Conservation (phyloP, 192 early-diverging fungal species). For the Diversispora epigaea region DNA sequence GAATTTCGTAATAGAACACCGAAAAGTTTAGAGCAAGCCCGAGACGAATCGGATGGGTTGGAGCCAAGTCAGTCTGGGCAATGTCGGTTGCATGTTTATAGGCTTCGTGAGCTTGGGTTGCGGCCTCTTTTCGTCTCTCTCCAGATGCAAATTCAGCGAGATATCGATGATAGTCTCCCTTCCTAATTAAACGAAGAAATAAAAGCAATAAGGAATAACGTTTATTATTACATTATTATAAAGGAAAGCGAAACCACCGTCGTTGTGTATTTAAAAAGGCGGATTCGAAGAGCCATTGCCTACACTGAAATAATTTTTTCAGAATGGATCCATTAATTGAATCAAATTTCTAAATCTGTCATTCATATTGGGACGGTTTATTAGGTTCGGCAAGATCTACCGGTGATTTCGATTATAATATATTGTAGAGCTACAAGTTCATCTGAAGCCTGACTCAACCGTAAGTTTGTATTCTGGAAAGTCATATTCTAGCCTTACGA, state of each 20-base stretch:
- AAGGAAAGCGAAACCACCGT: background rate
- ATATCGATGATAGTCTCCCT: slow-evolving; percentile 97
- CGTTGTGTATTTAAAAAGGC: background rate
- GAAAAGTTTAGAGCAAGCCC: slow-evolving; percentile 98
- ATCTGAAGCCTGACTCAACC: too few relatives aligned
- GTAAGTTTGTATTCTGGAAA: too few relatives aligned
- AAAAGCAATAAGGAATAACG: slow-evolving; percentile 42
- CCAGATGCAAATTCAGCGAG: slow-evolving; percentile 89
- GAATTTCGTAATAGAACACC: slow-evolving; percentile 98
- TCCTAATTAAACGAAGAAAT: slow-evolving; percentile 46
- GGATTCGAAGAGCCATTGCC: slow-evolving; percentile 35
- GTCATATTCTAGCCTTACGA: too few relatives aligned
- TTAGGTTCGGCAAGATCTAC: too few relatives aligned
- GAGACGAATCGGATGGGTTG: slow-evolving; percentile 96
- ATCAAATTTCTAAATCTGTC: too few relatives aligned
- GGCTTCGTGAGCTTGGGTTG: slow-evolving; percentile 77
- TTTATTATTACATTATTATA: background rate
- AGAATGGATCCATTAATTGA: too few relatives aligned
- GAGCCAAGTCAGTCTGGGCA: slow-evolving; percentile 73
- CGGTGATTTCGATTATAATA: too few relatives aligned
- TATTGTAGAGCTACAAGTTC: too few relatives aligned
- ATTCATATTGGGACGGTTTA: too few relatives aligned
- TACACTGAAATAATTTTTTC: slow-evolving; percentile 55
- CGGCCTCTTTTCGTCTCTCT: slow-evolving; percentile 77
- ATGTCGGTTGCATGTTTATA: slow-evolving; percentile 92